These are phyloP conservation scores for Melaleuca quinquenervia DNA, from an alignment of 345 rosid species.

Conservation along the genomic window DNA sequence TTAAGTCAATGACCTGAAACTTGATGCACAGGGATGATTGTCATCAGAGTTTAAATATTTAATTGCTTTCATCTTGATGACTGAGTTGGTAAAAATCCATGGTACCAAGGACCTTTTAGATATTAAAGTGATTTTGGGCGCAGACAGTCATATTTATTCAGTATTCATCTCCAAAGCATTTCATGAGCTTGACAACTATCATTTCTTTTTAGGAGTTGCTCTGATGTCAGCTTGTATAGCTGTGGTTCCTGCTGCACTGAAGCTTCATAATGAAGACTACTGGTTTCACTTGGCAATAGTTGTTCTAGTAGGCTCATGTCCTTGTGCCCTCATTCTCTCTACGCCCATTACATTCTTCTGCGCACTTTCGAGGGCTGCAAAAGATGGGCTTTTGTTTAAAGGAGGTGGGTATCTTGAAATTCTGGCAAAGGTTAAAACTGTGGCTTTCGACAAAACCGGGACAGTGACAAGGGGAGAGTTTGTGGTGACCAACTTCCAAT, in stretches of 20 bases:
- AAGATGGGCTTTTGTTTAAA: slow-evolving; percentile 65
- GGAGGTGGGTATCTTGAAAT: slow-evolving; percentile 62
- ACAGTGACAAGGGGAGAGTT: slow-evolving; percentile 82
- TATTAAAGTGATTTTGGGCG: neutral
- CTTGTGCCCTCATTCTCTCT: slow-evolving; percentile 79
- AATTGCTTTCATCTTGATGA: neutral
- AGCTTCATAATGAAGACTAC: slow-evolving; percentile 24
- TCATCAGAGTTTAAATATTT: neutral
- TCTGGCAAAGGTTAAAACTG: slow-evolving; percentile 53
- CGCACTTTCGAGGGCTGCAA: slow-evolving; percentile 76
- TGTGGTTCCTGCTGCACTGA: slow-evolving; percentile 34
- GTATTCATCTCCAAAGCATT: neutral
- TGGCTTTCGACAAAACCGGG: slow-evolving; percentile 85
- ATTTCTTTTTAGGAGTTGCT: slow-evolving; percentile 34
- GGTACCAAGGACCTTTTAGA: neutral
- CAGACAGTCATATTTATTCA: neutral
- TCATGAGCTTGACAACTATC: neutral
- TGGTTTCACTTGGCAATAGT: slow-evolving; percentile 78
- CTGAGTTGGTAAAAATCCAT: neutral
- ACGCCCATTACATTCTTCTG: slow-evolving; percentile 81
- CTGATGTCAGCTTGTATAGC: slow-evolving; percentile 46
- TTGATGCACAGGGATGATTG: neutral
- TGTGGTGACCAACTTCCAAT: slow-evolving; percentile 44
- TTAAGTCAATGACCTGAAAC: neutral
- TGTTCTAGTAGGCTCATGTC: slow-evolving; percentile 76